phyloP scores from a whole-genome alignment of 495 filamentous ascomycete species.

The Penicillium longicatenatum region DNA sequence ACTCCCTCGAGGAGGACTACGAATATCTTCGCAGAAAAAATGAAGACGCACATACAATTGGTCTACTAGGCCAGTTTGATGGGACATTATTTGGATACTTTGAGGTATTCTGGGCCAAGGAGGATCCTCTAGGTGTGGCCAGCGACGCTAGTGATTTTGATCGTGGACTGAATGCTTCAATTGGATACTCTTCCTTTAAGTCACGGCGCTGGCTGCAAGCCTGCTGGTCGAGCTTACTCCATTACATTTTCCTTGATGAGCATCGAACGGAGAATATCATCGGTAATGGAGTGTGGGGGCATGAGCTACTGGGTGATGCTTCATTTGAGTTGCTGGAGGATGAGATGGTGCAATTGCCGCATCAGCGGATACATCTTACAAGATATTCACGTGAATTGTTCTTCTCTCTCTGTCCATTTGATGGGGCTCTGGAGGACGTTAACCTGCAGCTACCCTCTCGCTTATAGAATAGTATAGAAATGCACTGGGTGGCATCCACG shows the following conservation, averaged over 20 bases:
- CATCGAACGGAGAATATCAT: conserved; percentile 59
- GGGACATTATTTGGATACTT: conserved; percentile 8
- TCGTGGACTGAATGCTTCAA: conserved; percentile 62
- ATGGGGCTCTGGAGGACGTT: background rate
- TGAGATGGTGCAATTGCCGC: conserved; percentile 58
- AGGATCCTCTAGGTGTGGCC: conserved; percentile 61
- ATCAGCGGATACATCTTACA: conserved; percentile 58
- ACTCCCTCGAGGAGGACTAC: background rate
- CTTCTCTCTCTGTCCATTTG: conserved; percentile 42
- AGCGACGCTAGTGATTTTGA: conserved; percentile 59
- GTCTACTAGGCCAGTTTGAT: conserved; percentile 1
- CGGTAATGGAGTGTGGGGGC: conserved; percentile 55
- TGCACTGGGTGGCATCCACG: background rate
- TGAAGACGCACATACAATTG: conserved; percentile 1
- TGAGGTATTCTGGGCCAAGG: conserved; percentile 33
- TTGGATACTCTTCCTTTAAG: conserved; percentile 60
- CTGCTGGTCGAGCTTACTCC: conserved; percentile 65
- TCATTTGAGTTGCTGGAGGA: conserved; percentile 2
- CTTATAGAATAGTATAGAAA: background rate
- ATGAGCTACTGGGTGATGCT: conserved; percentile 18
- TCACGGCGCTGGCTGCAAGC: conserved; percentile 61
- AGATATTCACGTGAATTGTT: conserved; percentile 58
- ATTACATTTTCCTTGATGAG: conserved; percentile 67
- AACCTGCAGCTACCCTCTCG: background rate
- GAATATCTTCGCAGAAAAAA: conserved; percentile 2